Evolutionary conservation across 331 rosid genomes (phyloP), one percentile per base, ranked within the genome.

Genomic region (Prunus yedoensis): DNA sequence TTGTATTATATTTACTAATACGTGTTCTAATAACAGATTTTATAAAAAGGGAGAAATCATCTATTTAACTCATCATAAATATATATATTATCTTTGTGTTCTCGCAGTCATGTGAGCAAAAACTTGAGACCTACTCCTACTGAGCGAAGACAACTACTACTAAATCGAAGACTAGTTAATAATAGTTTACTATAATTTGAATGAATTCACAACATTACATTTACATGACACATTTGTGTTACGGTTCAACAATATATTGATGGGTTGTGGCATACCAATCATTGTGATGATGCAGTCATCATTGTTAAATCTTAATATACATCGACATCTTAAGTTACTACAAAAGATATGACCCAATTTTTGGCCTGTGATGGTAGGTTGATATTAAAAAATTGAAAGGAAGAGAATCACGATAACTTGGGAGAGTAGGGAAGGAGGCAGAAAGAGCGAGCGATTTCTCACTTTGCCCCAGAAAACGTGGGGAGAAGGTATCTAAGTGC

Each of bases 261-360:
- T 23, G 68, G 45, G 46, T 73, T 43, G 77, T 58, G 25, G 67
- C 68, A 43, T 45, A 45, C 28, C 77, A 73, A 73, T 73, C 28
- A 73, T 73, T 59, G 64, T 35, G 61, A 71, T 38, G 18, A 66
- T 43, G 30, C 52, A 43, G 6, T 66, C 53, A 43, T 59, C 13
- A 59, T 59, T 59, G 66, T 27, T 4, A 60, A 17, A 9, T 21
- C 68, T 16, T 59, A 58, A 58, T 25, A 59, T 23, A 25, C 57
- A 16, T 43, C 27, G 18, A 59, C 28, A 41, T 13, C 76, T 41
- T 72, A 32, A 45, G 64, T 45, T 25, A 41, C 66, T 30, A 45
- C 77, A 73, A 45, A 43, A 41, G 41, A 45, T 30, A 32, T 15
- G 1, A 25, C 0, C 13, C 68, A 45, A 71, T 13, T 16, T 32